phyloP scores from a whole-genome alignment of 2,329 filamentous ascomycete species.

The Scedosporium boydii region DNA sequence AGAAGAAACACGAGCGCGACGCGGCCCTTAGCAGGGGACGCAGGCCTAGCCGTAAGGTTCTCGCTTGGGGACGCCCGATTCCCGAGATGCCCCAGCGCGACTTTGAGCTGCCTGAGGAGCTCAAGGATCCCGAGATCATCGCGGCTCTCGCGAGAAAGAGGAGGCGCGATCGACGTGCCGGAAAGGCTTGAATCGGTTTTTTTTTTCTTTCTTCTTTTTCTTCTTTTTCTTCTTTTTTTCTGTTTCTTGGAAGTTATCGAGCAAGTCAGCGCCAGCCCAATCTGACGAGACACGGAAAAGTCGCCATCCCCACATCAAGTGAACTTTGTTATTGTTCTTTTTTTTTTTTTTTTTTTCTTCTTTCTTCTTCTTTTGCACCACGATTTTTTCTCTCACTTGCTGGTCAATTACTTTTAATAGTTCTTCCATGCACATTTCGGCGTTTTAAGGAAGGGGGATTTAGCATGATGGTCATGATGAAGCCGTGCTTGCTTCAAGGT shows the following conservation, averaged over 20 bases:
- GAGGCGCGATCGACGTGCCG: slow-evolving; percentile 43
- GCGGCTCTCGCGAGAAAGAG: slow-evolving; percentile 53
- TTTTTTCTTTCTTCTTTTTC: not conserved
- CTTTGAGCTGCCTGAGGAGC: slow-evolving; percentile 65
- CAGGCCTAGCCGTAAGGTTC: slow-evolving; percentile 57
- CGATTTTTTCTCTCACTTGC: too few relatives aligned
- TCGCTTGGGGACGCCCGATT: slow-evolving; percentile 74
- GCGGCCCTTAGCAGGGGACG: slow-evolving; percentile 65
- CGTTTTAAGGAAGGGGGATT: too few relatives aligned
- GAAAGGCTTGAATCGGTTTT: not conserved
- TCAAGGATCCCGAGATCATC: slow-evolving; percentile 44
- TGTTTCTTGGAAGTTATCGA: not conserved
- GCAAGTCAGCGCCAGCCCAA: too few relatives aligned
- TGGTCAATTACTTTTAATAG: too few relatives aligned
- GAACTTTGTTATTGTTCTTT: too few relatives aligned
- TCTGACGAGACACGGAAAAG: too few relatives aligned
- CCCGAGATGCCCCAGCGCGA: slow-evolving; percentile 63
- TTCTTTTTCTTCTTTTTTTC: not conserved
- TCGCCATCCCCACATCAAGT: too few relatives aligned
- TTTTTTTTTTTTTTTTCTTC: too few relatives aligned
- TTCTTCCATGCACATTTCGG: too few relatives aligned
- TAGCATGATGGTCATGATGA: too few relatives aligned
- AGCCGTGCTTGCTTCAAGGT: too few relatives aligned
- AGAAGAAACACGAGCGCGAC: slow-evolving; percentile 69
- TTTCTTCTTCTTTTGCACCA: too few relatives aligned